Evolutionary conservation across 805 yeast genomes (phyloP).

Genomic region (Kodamaea restingae): DNA sequence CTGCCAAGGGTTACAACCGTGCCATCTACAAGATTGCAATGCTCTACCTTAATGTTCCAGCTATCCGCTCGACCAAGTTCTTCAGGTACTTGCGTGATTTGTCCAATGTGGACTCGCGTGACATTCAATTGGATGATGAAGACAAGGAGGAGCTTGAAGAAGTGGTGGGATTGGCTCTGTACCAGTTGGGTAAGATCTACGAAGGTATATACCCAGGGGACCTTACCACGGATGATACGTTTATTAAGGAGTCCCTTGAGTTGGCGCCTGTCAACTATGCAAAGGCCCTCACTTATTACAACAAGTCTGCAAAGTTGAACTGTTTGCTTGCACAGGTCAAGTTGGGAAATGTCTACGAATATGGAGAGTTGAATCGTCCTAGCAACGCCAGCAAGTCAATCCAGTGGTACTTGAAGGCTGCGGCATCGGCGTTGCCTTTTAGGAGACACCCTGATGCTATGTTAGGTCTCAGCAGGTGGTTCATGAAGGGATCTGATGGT

Average conservation of each 20-base stretch:
- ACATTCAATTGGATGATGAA: conserved; percentile 31
- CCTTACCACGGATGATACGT: conserved; percentile 32
- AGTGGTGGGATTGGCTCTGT: conserved; percentile 38
- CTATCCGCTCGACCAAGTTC: conserved; percentile 31
- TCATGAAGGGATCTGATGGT: conserved; percentile 32
- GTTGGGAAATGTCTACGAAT: conserved; percentile 40
- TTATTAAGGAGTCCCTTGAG: conserved; percentile 30
- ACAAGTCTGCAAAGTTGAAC: conserved; percentile 38
- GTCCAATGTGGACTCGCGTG: conserved; percentile 35
- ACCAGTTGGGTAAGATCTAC: conserved; percentile 39
- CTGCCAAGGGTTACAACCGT: conserved; percentile 43
- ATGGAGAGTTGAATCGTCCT: conserved; percentile 39
- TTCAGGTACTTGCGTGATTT: conserved; percentile 34
- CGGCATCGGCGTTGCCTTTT: conserved; percentile 36
- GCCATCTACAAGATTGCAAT: conserved; percentile 42
- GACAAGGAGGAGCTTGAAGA: conserved; percentile 40
- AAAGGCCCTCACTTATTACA: conserved; percentile 38
- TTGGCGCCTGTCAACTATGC: conserved; percentile 41
- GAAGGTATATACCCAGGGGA: conserved; percentile 46
- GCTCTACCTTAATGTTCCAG: conserved; percentile 32
- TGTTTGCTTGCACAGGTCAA: conserved; percentile 40
- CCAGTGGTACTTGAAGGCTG: conserved; percentile 43
- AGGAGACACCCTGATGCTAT: conserved; percentile 43
- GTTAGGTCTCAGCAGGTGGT: conserved; percentile 43
- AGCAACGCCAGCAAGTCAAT: conserved; percentile 39